Evolutionary conservation across 345 rosid genomes (phyloP), one percentile per base, ranked within the genome.

Genomic region (Gossypium stocksii): DNA sequence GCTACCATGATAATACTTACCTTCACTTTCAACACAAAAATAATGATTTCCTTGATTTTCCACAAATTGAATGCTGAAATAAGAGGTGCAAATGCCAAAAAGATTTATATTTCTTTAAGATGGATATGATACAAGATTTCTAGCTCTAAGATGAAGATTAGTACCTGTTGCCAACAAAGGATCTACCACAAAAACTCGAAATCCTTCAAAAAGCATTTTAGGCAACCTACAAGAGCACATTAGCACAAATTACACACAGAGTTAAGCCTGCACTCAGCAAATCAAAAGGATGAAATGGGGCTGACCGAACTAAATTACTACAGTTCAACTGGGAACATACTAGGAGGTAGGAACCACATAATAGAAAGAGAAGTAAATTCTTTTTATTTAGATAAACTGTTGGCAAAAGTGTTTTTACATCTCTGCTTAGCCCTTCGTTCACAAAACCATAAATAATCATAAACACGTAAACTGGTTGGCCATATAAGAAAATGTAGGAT

Each of bases 121-220:
- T 60, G 15, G 14, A 43, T 17, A 58, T 62, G 53, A 49, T 15
- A 14, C 14, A 7, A 72, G 10, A 25, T 43, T 78, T 57, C 70
- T 27, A 27, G 34, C 51, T 23, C 43, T 4, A 56, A 22, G 56
- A n/a, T 45, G 48, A 48, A 14, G 29, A 66, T 73, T 17, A 61
- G n/a, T 72, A 94, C 99, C 97, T 77, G 98, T 92, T 79, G 96
- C 98, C 73, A 91, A 78, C 91, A 92, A 86, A 52, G 98, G 98
- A 79, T 95, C 98, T 29, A 91, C 94, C 74, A 95, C 89, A 86
- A 92, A 88, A 2, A 95, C 90, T 75, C 85, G 86, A 27, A 93
- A 83, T 10, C 84, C 85, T 66, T 86, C 84, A 2, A 91, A 84
- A 73, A 92, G 89, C 22, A 82, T 86, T 38, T 87, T 89, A 54